Evolutionary conservation across 257 asterid species (phyloP).

Genomic region (Oldenlandia corymbosa): DNA sequence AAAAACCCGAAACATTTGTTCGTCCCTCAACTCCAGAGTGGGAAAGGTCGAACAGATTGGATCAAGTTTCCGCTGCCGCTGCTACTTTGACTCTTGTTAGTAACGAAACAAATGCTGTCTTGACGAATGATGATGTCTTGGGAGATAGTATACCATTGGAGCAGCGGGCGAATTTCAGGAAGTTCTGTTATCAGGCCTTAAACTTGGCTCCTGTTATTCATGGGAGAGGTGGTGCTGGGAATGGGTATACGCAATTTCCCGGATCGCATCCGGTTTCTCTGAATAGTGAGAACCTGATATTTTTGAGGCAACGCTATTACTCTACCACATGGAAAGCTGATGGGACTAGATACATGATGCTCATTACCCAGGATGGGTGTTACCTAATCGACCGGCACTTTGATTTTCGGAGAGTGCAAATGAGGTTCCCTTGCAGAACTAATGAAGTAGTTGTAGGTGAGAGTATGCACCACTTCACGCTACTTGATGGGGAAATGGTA

Average conservation of each 20-base stretch:
- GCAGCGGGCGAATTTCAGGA: conserved; percentile 62
- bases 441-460: conserved; percentile 64
- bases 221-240: conserved; percentile 62
- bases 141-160: conserved; percentile 86
- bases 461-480: conserved; percentile 77
- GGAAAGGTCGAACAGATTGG: conserved; percentile 86
- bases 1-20: conserved; percentile 64
- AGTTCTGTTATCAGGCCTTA: conserved; percentile 71
- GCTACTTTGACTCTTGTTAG: conserved; percentile 45
- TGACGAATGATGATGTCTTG: conserved; percentile 82
- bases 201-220: conserved; percentile 54
- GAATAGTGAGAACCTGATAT: conserved; percentile 80
- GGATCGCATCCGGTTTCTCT: conserved; percentile 99
- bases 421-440: conserved; percentile 87
- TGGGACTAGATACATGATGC: conserved; percentile 99
- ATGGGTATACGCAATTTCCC: conserved; percentile 72
- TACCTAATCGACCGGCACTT: conserved; percentile 88
- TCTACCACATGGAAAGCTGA: conserved; percentile 99
- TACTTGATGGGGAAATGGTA: conserved; percentile 99
- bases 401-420: conserved; percentile 88
- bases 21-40: conserved; percentile 93
- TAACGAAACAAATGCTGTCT: conserved; percentile 40
- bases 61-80: conserved; percentile 82
- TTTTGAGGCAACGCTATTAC: conserved; percentile 88
- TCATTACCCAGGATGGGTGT: conserved; percentile 93